Percentiles rank a stretch among this genome's conserved stretches.
Evolutionary conservation across 2,329 filamentous ascomycete genomes (phyloP).

Genomic region (Pseudocercospora cruenta): DNA sequence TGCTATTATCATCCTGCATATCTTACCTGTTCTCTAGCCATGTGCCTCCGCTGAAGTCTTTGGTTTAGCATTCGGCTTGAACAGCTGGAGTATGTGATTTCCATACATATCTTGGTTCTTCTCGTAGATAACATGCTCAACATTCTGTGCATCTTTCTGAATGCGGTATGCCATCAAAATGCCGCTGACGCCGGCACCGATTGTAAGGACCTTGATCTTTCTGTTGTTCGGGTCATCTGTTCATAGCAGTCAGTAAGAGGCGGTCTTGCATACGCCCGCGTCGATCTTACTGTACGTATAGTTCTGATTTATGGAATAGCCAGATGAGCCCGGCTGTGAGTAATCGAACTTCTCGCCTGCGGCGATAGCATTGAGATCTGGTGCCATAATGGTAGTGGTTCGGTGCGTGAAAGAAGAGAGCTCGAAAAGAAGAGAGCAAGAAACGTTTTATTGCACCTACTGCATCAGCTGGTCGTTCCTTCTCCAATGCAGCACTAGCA

Average conservation of each 20-base stretch:
- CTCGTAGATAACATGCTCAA: constrained; percentile 55
- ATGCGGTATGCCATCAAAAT: constrained; percentile 55
- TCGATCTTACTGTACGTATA: constrained; percentile 34
- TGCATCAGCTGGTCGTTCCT: not conserved
- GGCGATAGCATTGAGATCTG: constrained; percentile 46
- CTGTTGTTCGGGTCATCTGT: constrained; percentile 45
- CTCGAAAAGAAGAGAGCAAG: not conserved
- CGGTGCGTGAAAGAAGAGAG: too few relatives aligned
- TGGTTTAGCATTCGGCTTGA: not conserved
- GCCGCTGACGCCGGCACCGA: constrained; percentile 53
- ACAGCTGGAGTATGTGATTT: not conserved
- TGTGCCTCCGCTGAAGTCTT: constrained; percentile 41
- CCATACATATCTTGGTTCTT: constrained; percentile 48
- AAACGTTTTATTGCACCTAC: not conserved
- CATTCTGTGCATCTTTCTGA: constrained; percentile 48
- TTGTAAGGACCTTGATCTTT: constrained; percentile 52
- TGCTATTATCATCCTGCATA: not conserved
- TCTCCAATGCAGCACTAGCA: not conserved
- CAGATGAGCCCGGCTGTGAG: constrained; percentile 47
- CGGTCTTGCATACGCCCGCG: not conserved
- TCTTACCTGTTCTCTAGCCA: constrained; percentile 51
- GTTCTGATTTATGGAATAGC: constrained; percentile 45
- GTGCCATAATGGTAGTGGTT: constrained; percentile 41
- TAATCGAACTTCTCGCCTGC: constrained; percentile 46
- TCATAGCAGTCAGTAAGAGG: not conserved